These are phyloP conservation scores for Gelatoporia subvermispora DNA, from an alignment of 768 basidiomycete species.

Conservation along the genomic window DNA sequence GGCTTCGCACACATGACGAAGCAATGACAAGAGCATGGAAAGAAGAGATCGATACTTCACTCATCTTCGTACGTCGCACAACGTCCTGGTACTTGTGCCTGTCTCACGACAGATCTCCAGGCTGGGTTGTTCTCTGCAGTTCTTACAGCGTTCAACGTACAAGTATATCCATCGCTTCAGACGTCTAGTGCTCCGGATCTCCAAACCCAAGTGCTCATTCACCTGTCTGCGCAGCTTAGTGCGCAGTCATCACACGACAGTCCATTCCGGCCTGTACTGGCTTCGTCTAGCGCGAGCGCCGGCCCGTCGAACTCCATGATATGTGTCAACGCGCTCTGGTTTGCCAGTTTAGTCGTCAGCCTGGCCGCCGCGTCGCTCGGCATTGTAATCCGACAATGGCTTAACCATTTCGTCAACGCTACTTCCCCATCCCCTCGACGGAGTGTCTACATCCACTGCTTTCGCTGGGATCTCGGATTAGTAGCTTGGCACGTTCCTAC, in stretches of 20 bases:
- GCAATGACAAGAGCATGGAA: conserved; percentile 14
- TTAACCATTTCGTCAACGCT: neutral
- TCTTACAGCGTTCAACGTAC: conserved; percentile 17
- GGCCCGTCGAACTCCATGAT: neutral
- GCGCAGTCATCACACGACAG: neutral
- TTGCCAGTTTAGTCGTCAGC: conserved; percentile 10
- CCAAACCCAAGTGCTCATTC: neutral
- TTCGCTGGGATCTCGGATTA: conserved; percentile 12
- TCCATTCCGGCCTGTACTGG: neutral
- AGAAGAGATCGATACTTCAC: conserved; percentile 19
- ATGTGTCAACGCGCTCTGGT: conserved; percentile 11
- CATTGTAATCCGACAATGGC: conserved; percentile 15
- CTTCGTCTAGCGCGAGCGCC: neutral
- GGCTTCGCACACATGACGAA: neutral
- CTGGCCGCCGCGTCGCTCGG: conserved; percentile 9
- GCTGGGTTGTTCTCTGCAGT: conserved; percentile 20
- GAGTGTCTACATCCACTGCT: conserved; percentile 11
- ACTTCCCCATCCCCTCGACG: conserved; percentile 4
- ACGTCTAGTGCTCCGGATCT: conserved; percentile 1
- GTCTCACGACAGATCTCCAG: neutral
- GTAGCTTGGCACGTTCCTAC: conserved; percentile 16
- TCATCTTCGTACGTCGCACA: conserved; percentile 20
- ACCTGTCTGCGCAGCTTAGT: conserved; percentile 2
- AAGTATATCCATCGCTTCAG: conserved; percentile 13
- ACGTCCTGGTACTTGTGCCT: neutral